Evolutionary conservation across 331 rosid species (phyloP).

Genomic region (Dryas integrifolia): DNA sequence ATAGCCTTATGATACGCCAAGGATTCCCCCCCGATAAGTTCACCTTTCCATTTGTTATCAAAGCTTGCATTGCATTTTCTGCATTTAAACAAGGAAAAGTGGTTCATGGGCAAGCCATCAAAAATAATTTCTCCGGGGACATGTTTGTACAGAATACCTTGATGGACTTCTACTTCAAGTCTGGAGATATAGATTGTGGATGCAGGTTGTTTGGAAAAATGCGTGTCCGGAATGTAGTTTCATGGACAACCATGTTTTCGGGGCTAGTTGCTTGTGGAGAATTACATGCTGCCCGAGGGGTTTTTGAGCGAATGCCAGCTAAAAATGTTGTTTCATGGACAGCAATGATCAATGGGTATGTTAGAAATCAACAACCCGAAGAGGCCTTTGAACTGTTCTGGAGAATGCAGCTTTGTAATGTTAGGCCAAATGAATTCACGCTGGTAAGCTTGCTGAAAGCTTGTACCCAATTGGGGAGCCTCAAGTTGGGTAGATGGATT

Average conservation of each 20-base stretch:
- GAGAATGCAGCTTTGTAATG: slow-evolving; percentile 52
- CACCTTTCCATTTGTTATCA: slow-evolving; percentile 59
- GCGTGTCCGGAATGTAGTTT: slow-evolving; percentile 49
- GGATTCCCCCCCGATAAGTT: slow-evolving; percentile 55
- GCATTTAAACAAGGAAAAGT: slow-evolving; percentile 40
- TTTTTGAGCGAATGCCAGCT: slow-evolving; percentile 50
- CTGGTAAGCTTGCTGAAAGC: slow-evolving; percentile 55
- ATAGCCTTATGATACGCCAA: slow-evolving; percentile 37
- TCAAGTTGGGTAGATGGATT: slow-evolving; percentile 46
- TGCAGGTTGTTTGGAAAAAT: slow-evolving; percentile 59
- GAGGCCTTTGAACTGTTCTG: slow-evolving; percentile 52
- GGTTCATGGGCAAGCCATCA: slow-evolving; percentile 43
- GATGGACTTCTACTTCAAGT: slow-evolving; percentile 57
- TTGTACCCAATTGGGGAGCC: slow-evolving; percentile 53
- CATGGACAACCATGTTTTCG: slow-evolving; percentile 59
- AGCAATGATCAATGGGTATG: slow-evolving; percentile 62
- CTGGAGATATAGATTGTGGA: slow-evolving; percentile 39
- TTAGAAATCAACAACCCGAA: slow-evolving; percentile 37
- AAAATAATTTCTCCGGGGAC: slow-evolving; percentile 45
- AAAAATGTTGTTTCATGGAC: slow-evolving; percentile 76
- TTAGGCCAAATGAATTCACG: slow-evolving; percentile 54
- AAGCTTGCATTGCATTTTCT: slow-evolving; percentile 42
- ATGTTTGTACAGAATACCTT: slow-evolving; percentile 54
- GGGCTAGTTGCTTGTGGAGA: slow-evolving; percentile 46
- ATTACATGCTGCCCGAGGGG: slow-evolving; percentile 33